These are phyloP conservation scores for Chlamydomonas applanata DNA, from an alignment of 139 green algal genomes.

Conservation along the genomic window DNA sequence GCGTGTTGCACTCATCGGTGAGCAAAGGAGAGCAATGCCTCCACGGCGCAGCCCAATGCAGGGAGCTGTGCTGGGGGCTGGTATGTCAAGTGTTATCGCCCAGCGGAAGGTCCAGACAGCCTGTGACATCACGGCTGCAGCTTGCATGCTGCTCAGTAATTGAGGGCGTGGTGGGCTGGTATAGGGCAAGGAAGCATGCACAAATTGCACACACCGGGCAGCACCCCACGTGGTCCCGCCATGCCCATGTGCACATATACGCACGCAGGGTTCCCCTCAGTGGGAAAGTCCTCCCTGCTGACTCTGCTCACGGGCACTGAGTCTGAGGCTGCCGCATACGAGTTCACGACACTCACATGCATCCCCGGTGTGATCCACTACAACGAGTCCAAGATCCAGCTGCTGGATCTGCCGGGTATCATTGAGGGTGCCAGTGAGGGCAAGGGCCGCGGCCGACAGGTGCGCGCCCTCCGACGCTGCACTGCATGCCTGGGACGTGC, in stretches of 20 bases:
- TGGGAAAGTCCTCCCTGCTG: conserved; percentile 98
- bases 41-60: too few relatives aligned
- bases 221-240: too few relatives aligned
- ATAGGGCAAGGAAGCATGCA: too few relatives aligned
- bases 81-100: too few relatives aligned
- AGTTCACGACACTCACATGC: conserved; percentile 99
- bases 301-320: conserved; percentile 88
- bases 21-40: too few relatives aligned
- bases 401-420: conserved; percentile 98
- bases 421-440: conserved; percentile 96
- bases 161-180: too few relatives aligned
- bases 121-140: too few relatives aligned
- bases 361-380: conserved; percentile 98
- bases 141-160: too few relatives aligned
- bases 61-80: too few relatives aligned
- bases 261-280: conserved; percentile 84
- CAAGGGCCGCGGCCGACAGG: conserved; percentile 89
- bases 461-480: conserved; percentile 26
- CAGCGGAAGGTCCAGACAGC: too few relatives aligned
- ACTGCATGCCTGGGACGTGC: neutral
- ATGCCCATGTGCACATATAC: too few relatives aligned
- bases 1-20: conserved; percentile 90
- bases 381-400: conserved; percentile 99
- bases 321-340: conserved; percentile 90
- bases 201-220: too few relatives aligned